These are phyloP conservation scores for Corinectria fuckeliana DNA, from an alignment of 2,329 filamentous ascomycete genomes.

Conservation along the genomic window DNA sequence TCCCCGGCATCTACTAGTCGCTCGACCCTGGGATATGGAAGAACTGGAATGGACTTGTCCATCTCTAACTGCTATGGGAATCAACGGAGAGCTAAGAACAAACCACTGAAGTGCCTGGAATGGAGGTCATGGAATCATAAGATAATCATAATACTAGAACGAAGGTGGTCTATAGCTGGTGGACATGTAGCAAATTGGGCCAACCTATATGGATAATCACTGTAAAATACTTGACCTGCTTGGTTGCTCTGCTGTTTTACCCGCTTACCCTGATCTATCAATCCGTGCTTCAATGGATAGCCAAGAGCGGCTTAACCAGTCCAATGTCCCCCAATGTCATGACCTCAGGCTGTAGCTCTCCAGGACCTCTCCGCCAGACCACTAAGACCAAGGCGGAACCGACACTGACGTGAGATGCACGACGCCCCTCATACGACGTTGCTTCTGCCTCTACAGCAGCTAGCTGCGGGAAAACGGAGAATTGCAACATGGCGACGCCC, in stretches of 20 bases:
- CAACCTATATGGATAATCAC: neutral
- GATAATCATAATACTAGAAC: neutral
- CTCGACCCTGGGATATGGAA: constrained; percentile 3
- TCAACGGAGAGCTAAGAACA: neutral
- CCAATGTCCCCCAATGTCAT: constrained; percentile 13
- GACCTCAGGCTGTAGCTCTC: neutral
- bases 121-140: neutral
- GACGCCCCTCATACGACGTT: constrained; percentile 19
- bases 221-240: constrained; percentile 4
- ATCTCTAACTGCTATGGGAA: neutral
- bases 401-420: neutral
- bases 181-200: neutral
- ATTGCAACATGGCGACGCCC: constrained; percentile 20
- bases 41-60: neutral
- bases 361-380: neutral
- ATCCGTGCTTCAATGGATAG: constrained; percentile 1
- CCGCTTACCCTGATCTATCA: constrained; percentile 10
- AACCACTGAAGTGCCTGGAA: too few species aligned
- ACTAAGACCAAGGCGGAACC: neutral
- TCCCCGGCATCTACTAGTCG: constrained; percentile 81
- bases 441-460: neutral
- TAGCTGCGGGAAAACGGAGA: constrained; percentile 3
- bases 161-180: neutral
- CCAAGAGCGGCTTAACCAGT: constrained; percentile 7
- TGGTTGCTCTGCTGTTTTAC: constrained; percentile 6